phyloP scores from a whole-genome alignment of 192 early-diverging fungal genomes.

The Oehlia diaphana region DNA sequence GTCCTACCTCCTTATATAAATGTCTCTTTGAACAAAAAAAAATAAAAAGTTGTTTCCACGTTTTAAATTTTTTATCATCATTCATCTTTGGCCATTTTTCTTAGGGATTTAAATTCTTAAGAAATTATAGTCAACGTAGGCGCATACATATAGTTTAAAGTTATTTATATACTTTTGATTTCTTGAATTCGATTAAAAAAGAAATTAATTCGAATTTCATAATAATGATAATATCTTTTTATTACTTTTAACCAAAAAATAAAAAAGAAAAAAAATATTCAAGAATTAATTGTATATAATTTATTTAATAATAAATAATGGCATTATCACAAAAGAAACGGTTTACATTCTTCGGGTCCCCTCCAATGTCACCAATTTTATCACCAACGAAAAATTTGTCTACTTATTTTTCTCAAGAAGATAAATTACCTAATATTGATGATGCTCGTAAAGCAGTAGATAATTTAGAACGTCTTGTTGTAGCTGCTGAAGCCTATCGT shows the following conservation, averaged over 20 bases:
- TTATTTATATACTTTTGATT: too few relatives aligned
- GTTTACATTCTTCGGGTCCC: conserved; percentile 11
- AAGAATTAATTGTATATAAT: background rate
- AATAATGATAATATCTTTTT: too few relatives aligned
- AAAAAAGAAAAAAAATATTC: too few relatives aligned
- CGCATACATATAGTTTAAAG: too few relatives aligned
- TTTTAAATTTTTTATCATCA: too few relatives aligned
- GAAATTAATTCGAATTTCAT: too few relatives aligned
- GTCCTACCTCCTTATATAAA: background rate
- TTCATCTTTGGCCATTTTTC: background rate
- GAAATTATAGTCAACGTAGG: background rate
- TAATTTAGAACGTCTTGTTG: conserved; percentile 39
- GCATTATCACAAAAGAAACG: conserved; percentile 18
- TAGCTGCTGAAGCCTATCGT: conserved; percentile 41
- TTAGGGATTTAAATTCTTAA: background rate
- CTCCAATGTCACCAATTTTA: conserved; percentile 3
- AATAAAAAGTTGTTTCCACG: too few relatives aligned
- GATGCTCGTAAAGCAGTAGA: conserved; percentile 39
- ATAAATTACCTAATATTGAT: conserved; percentile 2
- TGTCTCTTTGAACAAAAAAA: too few relatives aligned
- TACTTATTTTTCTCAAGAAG: background rate
- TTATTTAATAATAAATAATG: background rate
- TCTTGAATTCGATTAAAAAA: too few relatives aligned
- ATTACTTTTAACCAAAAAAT: too few relatives aligned
- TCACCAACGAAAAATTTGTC: background rate